Percentiles rank a stretch among this genome's conserved stretches.
Evolutionary conservation across 495 filamentous ascomycete species (phyloP).

Genomic region (Neurospora sp.): DNA sequence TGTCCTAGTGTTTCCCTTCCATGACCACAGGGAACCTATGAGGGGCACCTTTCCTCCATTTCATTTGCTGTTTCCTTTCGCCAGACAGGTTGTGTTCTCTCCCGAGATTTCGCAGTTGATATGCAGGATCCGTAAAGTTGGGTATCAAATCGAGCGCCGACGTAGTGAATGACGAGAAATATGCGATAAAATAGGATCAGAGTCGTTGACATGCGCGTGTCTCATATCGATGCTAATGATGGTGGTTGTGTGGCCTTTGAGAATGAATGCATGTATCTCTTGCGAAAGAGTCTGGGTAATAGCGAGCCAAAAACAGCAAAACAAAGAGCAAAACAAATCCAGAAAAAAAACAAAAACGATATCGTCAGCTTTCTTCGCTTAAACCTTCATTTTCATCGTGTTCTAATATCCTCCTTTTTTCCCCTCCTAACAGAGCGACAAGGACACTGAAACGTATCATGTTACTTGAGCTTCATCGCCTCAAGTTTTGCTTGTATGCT

Average conservation of each 20-base stretch:
- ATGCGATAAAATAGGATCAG: background rate
- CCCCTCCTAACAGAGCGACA: background rate
- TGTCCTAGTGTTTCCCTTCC: background rate
- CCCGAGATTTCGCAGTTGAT: background rate
- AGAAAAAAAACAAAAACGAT: background rate
- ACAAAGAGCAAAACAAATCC: background rate
- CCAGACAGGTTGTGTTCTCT: background rate
- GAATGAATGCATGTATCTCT: background rate
- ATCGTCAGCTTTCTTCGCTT: background rate
- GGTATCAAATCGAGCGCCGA: background rate
- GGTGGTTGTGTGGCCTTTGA: background rate
- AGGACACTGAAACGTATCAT: background rate
- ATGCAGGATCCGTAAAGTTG: background rate
- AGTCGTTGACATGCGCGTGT: background rate
- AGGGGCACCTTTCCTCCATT: background rate
- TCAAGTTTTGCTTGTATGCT: constrained; percentile 51
- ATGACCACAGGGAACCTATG: background rate
- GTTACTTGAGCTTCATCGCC: constrained; percentile 28
- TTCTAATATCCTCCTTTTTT: background rate
- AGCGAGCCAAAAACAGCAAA: background rate
- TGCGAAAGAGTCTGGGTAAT: background rate
- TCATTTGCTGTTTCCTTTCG: background rate
- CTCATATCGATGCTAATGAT: background rate
- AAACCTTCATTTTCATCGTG: background rate
- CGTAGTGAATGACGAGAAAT: background rate